A percentile compares a stretch with the other conserved stretches of the same genome.
Conservation (phyloP, 1,284 basidiomycete genomes). For the Rhodotorula sp. region DNA sequence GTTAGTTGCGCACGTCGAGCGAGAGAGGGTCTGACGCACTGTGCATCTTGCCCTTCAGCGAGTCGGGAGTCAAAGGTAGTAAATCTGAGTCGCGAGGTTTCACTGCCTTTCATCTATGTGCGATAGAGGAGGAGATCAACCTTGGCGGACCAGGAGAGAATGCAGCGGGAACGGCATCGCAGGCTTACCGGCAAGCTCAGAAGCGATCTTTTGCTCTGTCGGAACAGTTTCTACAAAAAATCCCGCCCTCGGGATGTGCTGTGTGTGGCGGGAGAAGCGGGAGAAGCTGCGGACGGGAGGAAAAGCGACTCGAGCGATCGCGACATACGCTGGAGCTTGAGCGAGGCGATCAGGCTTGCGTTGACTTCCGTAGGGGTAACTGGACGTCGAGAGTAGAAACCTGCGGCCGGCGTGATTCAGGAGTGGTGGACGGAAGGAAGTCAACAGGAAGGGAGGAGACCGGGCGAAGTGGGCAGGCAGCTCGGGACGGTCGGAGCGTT, state of each 20-base stretch:
- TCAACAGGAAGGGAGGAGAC: not conserved
- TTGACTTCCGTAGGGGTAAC: conserved; percentile 34
- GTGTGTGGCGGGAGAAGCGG: not conserved
- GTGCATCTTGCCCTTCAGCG: conserved; percentile 53
- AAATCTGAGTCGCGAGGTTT: conserved; percentile 47
- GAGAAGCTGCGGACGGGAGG: not conserved
- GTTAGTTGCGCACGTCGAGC: not conserved
- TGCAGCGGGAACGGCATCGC: no score
- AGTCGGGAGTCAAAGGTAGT: conserved; percentile 54
- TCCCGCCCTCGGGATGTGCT: conserved; percentile 50
- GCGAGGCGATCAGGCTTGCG: conserved; percentile 37
- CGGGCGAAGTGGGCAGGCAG: not conserved
- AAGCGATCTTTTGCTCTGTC: conserved; percentile 47
- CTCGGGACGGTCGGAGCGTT: no score
- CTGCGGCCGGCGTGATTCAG: no score
- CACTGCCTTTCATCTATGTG: conserved; percentile 46
- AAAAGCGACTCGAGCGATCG: not conserved
- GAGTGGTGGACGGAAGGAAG: not conserved
- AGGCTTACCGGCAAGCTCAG: conserved; percentile 51
- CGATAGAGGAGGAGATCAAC: not conserved
- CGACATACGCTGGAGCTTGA: conserved; percentile 37
- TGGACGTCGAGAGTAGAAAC: not conserved
- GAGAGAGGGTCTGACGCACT: conserved; percentile 15
- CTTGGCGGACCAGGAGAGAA: not conserved
- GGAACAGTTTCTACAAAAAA: conserved; percentile 53